Evolutionary conservation across 1,284 basidiomycete species (phyloP), one percentile per base, ranked within the genome.

Genomic region (Serendipita sp.): DNA sequence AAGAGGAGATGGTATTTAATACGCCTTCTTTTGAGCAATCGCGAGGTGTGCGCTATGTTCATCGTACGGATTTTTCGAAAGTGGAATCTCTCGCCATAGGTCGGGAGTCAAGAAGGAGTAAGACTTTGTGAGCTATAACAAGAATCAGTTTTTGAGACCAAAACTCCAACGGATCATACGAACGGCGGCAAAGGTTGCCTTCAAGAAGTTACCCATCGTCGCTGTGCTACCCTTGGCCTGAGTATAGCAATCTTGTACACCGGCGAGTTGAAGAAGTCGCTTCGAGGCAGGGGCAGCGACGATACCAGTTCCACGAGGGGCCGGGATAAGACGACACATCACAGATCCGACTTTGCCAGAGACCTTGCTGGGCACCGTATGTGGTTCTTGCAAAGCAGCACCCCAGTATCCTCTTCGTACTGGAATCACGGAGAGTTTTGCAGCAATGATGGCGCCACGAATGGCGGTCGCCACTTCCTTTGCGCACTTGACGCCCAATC

Each of bases 401-500:
- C 96, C 96, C 96, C 96, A 99, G 84, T 98, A 99, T 70, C 95
- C 95, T 78, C 96, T 83, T 72, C 96, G 90, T 68, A 99, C 94
- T 71, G 96, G 93, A 73, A 95, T 87, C 74, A 95, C 87, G 64
- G 91, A 91, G 69, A 98, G 82, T 77, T 99, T 95, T 71, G 93
- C 93, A 66, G 97, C 87, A 77, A 95, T 89, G 78, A 99, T 98
- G 67, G 95, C 95, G 67, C 95, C 95, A 71, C 96, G 93, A 77
- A 99, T 98, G 70, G 96, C 95, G 65, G 94, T 97, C 47, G 96
- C 95, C 71, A 99, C 96, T 83, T 99, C 95, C 83, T 99, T 99
- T 71, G 95, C 94, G 76, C 95, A 98, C 82, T 99, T 99, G 77
- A 99, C 94, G 78, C 95, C 96, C 72, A 99, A 87, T 74, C 95